Evolutionary conservation across 2,329 filamentous ascomycete genomes (phyloP), one percentile per base, ranked within the genome.

Genomic region (Coniochaeta sp.): DNA sequence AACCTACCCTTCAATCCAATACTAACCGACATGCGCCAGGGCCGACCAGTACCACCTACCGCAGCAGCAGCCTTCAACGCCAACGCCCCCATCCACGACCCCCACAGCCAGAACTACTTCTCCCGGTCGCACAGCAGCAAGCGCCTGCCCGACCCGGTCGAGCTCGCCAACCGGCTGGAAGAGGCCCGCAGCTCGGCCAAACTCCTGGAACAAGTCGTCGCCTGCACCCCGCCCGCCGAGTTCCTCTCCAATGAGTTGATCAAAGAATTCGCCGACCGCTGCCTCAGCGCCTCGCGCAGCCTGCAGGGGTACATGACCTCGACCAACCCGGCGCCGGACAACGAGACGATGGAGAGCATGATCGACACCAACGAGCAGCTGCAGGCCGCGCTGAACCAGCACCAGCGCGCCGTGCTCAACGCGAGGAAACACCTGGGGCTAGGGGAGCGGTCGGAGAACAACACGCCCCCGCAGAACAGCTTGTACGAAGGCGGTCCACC

Each of bases 321-420:
- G 46, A 84, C 87, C 52, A 81, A 89, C 64, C 91, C 92, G 0
- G 66, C 81, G 1, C 91, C 92, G 0, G 94, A 97, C 67, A 92
- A 96, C 62, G 87, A 96, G 59, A 97, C 92, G 1, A 90, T 97
- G 80, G 84, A 94, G 64, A 91, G 84, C 13, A 74, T 99, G 55
- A 96, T 99, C 62, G 91, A 96, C 67, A 94, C 90, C 13, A 96
- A 95, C 65, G 94, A 97, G 68, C 87, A 92, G 64, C 76, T 99
- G 27, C 88, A 89, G 55, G 82, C 88, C 42, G 86, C 91, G 0
- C 76, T 92, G 35, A 94, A 84, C 57, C 85, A 90, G 64, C 89
- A 96, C 67, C 89, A 95, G 67, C 83, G 91, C 51, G 86, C 90
- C 9, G 73, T 95, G 35, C 70, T 86, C n/a, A 77, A 76, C 53